Evolutionary conservation across 306 rosid species (phyloP), one percentile per base, ranked within the genome.

Genomic region (Carpinus fangiana): DNA sequence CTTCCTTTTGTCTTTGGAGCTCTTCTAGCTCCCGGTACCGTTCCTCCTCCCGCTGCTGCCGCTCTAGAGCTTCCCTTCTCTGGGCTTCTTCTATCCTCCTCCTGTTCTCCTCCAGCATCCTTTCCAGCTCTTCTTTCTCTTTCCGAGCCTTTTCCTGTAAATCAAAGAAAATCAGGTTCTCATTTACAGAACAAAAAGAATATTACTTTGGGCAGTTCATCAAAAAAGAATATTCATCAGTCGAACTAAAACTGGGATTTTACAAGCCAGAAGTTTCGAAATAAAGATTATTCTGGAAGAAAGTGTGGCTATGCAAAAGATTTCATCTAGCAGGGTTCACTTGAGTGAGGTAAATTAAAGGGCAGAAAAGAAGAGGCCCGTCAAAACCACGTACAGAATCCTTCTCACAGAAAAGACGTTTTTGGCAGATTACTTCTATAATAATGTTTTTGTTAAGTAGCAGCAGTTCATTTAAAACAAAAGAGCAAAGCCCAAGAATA

Each of bases 11-110:
- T 83, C 99, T 93, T 78, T 96, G 99, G 12, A 93, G 84, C 91
- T 96, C 99, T 84, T 93, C 99, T n/a, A 96, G 92, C 84, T 96
- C 98, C 83, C 89, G 87, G 59, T 91, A 93, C 53, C 98, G 92
- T 68, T 96, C 98, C 84, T 96, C 99, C 88, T 96, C 99, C 82
- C 96, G 89, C 81, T 88, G 76, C 80, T 93, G 99, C 89, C 86
- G 95, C 87, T 91, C 99, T 85, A 95, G 79, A 73, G 98, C 98
- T 81, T 96, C 99, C 81, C 82, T 90, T 82, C 96, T 89, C 85
- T 93, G 97, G 45, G 97, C 85, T 82, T 91, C 99, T 87, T 93
- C 99, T 54, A 89, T 72, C 84, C 88, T 91, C 90, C 91, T 82
- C 81, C 87, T 78, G 78, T 87, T 96, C 88, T 93, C 98, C 89